phyloP scores from a whole-genome alignment of 306 rosid genomes.

The Pyrus betulifolia region DNA sequence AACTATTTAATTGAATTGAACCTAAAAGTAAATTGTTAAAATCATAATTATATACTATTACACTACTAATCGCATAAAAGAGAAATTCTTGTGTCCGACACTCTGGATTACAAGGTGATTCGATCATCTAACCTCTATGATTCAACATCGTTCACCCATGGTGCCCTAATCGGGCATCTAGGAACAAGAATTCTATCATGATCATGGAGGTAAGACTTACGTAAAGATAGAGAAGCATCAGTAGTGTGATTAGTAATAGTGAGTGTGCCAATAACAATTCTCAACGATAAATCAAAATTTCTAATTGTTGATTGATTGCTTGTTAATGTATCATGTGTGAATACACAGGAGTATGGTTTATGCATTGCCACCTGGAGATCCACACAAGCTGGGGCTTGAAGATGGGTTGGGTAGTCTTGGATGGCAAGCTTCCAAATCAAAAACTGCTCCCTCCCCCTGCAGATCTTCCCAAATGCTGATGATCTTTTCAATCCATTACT shows the following conservation, averaged over 20 bases:
- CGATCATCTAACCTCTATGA: neutral
- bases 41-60: neutral
- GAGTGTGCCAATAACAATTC: neutral
- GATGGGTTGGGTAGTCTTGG: slow-evolving; percentile 64
- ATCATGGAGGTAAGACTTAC: neutral
- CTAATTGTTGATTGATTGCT: neutral
- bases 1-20: neutral
- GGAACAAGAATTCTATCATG: neutral
- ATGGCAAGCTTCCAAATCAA: slow-evolving; percentile 56
- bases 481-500: neutral
- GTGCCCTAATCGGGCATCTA: neutral
- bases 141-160: neutral
- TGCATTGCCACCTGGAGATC: slow-evolving; percentile 63
- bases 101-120: neutral
- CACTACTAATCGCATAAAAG: neutral
- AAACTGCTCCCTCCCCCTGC: slow-evolving; percentile 52
- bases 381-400: slow-evolving; percentile 70
- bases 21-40: neutral
- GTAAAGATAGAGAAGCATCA: neutral
- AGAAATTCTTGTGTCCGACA: neutral
- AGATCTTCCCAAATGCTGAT: slow-evolving; percentile 54
- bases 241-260: neutral
- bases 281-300: too few relatives aligned
- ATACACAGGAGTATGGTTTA: slow-evolving; percentile 57
- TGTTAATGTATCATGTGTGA: neutral